These are phyloP conservation scores for Rhododendron molle DNA, from an alignment of 148 eudicot genomes.

Conservation along the genomic window DNA sequence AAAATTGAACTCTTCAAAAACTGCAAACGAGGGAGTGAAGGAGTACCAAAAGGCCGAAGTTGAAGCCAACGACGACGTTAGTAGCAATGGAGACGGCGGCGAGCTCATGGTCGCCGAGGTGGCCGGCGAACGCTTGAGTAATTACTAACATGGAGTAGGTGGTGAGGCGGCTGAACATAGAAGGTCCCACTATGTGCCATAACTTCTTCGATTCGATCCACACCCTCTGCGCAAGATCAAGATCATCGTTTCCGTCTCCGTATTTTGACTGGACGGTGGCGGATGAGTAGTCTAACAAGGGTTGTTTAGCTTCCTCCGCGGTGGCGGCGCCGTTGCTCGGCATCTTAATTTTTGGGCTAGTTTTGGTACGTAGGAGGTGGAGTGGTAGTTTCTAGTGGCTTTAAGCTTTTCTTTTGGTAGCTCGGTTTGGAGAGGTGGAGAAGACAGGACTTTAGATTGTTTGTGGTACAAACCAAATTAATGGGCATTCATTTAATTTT, in stretches of 20 bases:
- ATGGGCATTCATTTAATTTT: too few relatives aligned
- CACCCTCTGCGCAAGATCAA: slow-evolving; percentile 19
- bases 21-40: not conserved
- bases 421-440: not conserved
- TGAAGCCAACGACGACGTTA: slow-evolving; percentile 47
- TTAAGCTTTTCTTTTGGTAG: not conserved
- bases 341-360: not conserved
- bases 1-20: too few relatives aligned
- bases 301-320: slow-evolving; percentile 22
- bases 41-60: slow-evolving; percentile 49
- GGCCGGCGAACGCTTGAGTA: slow-evolving; percentile 59
- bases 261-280: not conserved
- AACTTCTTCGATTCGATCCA: slow-evolving; percentile 51
- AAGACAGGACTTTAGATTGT: not conserved
- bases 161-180: slow-evolving; percentile 42
- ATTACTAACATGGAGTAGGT: slow-evolving; percentile 43
- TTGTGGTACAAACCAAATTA: not conserved
- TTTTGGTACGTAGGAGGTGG: not conserved
- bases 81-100: slow-evolving; percentile 53
- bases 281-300: slow-evolving; percentile 17
- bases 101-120: slow-evolving; percentile 56
- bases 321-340: not conserved
- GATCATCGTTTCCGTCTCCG: slow-evolving; percentile 7
- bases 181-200: slow-evolving; percentile 54
- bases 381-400: not conserved